These are phyloP conservation scores for Gremmenia infestans DNA, from an alignment of 2,329 filamentous ascomycete genomes.

Conservation along the genomic window DNA sequence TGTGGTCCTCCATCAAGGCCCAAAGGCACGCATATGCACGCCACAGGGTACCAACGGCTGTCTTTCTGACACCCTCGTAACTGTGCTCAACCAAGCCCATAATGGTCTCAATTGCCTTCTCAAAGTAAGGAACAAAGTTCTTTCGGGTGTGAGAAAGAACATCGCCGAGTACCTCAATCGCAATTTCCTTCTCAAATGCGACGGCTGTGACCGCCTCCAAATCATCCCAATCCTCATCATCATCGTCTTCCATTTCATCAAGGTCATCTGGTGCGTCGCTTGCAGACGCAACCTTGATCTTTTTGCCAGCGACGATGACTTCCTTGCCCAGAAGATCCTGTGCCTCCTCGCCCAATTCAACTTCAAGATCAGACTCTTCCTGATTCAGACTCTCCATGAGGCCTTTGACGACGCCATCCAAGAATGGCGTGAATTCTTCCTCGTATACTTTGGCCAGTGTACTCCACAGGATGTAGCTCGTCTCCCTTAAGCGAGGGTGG, in stretches of 20 bases:
- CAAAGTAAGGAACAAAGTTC: slow-evolving; percentile 76
- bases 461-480: slow-evolving; percentile 95
- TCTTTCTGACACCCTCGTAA: slow-evolving; percentile 92
- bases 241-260: slow-evolving; percentile 56
- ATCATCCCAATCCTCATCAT: slow-evolving; percentile 80
- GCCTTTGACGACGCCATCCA: slow-evolving; percentile 71
- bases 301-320: slow-evolving; percentile 75
- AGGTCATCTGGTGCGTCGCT: slow-evolving; percentile 57
- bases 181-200: slow-evolving; percentile 95
- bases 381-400: slow-evolving; percentile 83
- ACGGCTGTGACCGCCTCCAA: slow-evolving; percentile 81
- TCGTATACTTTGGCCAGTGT: slow-evolving; percentile 91
- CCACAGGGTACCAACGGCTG: slow-evolving; percentile 86
- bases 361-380: slow-evolving; percentile 77
- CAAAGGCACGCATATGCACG: slow-evolving; percentile 89
- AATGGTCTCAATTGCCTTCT: slow-evolving; percentile 80
- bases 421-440: slow-evolving; percentile 73
- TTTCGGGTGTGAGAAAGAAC: slow-evolving; percentile 82
- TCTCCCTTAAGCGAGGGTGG: slow-evolving; percentile 88
- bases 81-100: slow-evolving; percentile 78
- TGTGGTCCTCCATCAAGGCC: slow-evolving; percentile 75
- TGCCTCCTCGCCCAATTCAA: slow-evolving; percentile 69
- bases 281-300: slow-evolving; percentile 70
- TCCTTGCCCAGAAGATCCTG: slow-evolving; percentile 71
- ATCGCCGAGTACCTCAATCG: slow-evolving; percentile 90